phyloP scores from a whole-genome alignment of 169 alveolate species.

The Babesia ovis region DNA sequence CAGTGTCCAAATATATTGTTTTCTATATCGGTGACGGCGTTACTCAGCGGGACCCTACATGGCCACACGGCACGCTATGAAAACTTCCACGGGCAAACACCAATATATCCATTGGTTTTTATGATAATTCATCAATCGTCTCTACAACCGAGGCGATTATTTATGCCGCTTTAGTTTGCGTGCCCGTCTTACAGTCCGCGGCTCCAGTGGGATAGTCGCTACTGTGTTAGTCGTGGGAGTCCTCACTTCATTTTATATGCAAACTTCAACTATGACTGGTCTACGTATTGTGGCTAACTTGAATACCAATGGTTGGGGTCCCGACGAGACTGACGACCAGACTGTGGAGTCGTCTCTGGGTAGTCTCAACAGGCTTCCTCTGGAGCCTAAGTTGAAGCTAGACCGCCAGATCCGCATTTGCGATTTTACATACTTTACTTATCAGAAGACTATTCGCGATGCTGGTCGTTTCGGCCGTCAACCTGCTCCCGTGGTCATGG shows the following conservation, averaged over 20 bases:
- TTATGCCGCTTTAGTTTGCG: background rate
- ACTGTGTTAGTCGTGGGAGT: background rate
- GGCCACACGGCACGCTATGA: background rate
- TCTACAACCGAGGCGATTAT: background rate
- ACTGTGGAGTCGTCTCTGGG: constrained; percentile 74
- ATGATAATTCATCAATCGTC: background rate
- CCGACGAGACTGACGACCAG: constrained; percentile 72
- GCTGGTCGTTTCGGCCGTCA: constrained; percentile 63
- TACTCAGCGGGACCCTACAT: constrained; percentile 13
- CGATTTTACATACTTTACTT: constrained; percentile 80
- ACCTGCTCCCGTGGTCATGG: constrained; percentile 55
- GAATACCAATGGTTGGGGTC: constrained; percentile 76
- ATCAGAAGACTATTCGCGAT: constrained; percentile 73
- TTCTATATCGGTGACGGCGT: background rate
- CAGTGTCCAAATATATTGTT: too few species aligned
- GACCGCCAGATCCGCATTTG: constrained; percentile 82
- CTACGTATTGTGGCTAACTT: constrained; percentile 40
- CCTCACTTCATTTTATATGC: background rate
- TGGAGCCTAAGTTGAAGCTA: constrained; percentile 81
- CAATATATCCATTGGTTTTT: background rate
- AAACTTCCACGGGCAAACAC: background rate
- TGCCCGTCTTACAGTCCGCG: background rate
- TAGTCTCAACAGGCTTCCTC: constrained; percentile 76
- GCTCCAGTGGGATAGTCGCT: background rate
- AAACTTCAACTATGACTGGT: background rate